A percentile compares a stretch with the other conserved stretches of the same genome.
These are phyloP conservation scores for Linderina pennispora DNA, from an alignment of 192 early-diverging fungal species.

Conservation along the genomic window DNA sequence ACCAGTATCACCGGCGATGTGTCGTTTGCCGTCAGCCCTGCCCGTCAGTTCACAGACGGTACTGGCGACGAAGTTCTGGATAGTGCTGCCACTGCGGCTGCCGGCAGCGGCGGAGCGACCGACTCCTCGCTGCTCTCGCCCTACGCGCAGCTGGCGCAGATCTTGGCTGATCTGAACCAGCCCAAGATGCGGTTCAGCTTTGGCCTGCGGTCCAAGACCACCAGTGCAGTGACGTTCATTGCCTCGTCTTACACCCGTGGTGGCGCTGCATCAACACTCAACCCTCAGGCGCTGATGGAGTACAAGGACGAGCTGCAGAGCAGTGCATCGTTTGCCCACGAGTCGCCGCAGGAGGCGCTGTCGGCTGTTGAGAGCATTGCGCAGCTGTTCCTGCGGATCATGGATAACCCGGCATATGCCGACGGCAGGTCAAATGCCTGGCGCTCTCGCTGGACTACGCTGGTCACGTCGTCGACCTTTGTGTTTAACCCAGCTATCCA, in stretches of 20 bases:
- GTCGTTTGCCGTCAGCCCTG: conserved; percentile 52
- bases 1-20: conserved; percentile 59
- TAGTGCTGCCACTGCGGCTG: neutral
- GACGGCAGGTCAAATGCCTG: conserved; percentile 70
- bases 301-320: conserved; percentile 38
- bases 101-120: conserved; percentile 14
- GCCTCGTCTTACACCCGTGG: conserved; percentile 46
- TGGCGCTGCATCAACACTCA: conserved; percentile 45
- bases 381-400: conserved; percentile 51
- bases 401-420: conserved; percentile 42
- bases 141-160: conserved; percentile 54
- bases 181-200: conserved; percentile 39
- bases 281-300: conserved; percentile 45
- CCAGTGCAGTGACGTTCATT: conserved; percentile 46
- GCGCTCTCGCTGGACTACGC: conserved; percentile 88
- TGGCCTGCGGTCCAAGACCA: conserved; percentile 45
- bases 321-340: conserved; percentile 6
- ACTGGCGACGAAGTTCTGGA: too few relatives aligned
- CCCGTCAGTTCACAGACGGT: conserved; percentile 47
- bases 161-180: conserved; percentile 43
- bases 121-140: conserved; percentile 51
- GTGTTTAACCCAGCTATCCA: conserved; percentile 91
- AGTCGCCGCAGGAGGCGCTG: conserved; percentile 39
- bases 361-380: conserved; percentile 55
- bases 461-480: conserved; percentile 89